Evolutionary conservation across 164 flowering plant species (phyloP).

Genomic region (Chimonanthus salicifolius): DNA sequence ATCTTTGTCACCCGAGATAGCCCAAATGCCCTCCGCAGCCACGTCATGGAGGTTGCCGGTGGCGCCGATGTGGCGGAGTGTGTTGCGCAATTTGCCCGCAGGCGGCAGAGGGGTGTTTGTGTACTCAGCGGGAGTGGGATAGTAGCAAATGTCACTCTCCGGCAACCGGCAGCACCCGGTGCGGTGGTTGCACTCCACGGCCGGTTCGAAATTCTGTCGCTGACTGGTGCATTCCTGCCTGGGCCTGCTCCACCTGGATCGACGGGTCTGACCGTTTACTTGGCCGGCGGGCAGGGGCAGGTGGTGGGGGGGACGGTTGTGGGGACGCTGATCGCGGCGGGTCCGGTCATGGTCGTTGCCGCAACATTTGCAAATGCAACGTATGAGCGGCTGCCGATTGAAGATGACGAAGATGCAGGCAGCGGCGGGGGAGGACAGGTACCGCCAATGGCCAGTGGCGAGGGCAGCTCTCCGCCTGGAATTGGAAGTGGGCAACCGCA

Average conservation of each 20-base stretch:
- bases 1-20: slow-evolving; percentile 70
- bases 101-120: slow-evolving; percentile 68
- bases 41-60: slow-evolving; percentile 62
- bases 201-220: slow-evolving; percentile 66
- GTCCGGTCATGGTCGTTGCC: slow-evolving; percentile 71
- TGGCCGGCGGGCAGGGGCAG: slow-evolving; percentile 68
- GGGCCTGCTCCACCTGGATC: slow-evolving; percentile 75
- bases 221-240: slow-evolving; percentile 66
- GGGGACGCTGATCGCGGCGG: slow-evolving; percentile 62
- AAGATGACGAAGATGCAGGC: slow-evolving; percentile 39
- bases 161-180: slow-evolving; percentile 66
- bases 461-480: slow-evolving; percentile 14
- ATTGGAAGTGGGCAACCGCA: slow-evolving; percentile 11
- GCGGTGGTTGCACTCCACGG: slow-evolving; percentile 63
- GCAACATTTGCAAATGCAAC: slow-evolving; percentile 74
- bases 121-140: slow-evolving; percentile 68
- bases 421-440: slow-evolving; percentile 11
- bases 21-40: slow-evolving; percentile 75
- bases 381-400: slow-evolving; percentile 62
- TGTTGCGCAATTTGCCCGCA: slow-evolving; percentile 55
- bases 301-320: slow-evolving; percentile 73
- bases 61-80: slow-evolving; percentile 65
- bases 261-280: slow-evolving; percentile 67
- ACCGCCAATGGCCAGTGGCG: slow-evolving; percentile 4
- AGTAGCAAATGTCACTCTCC: slow-evolving; percentile 60